phyloP scores from a whole-genome alignment of 2,329 filamentous ascomycete genomes.

The Boeremia lycopersici region DNA sequence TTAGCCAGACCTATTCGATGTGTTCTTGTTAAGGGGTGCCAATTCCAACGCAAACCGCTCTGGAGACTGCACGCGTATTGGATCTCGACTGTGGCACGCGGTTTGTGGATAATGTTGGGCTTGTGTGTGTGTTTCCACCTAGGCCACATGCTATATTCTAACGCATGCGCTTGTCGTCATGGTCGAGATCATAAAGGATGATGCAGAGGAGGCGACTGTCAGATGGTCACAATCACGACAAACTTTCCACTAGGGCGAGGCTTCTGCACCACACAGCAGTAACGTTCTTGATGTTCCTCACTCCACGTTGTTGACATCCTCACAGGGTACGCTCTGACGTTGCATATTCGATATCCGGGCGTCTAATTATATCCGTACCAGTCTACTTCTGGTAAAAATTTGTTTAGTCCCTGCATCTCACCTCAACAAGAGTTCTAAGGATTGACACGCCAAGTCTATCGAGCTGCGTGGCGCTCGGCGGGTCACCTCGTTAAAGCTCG shows the following conservation, averaged over 20 bases:
- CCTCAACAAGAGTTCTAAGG: constrained; percentile 5
- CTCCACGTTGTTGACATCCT: constrained; percentile 1
- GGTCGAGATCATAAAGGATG: not conserved
- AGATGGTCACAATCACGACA: not conserved
- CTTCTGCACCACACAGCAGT: not conserved
- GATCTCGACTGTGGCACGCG: not conserved
- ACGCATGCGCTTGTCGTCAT: not conserved
- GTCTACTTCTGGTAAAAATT: not conserved
- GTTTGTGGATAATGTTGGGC: not conserved
- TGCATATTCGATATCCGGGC: not conserved
- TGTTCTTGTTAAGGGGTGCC: constrained; percentile 1
- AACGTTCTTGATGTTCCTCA: not conserved
- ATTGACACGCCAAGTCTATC: constrained; percentile 7
- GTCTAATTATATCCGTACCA: constrained; percentile 4
- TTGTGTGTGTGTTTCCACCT: not conserved
- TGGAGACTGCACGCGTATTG: not conserved
- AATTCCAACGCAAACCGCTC: not conserved
- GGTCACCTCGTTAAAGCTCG: constrained; percentile 7
- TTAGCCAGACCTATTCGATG: not conserved
- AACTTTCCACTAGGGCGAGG: not conserved
- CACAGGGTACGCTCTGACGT: constrained; percentile 6
- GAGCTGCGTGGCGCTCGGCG: constrained; percentile 10
- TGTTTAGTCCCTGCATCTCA: constrained; percentile 5
- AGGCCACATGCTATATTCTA: too few relatives aligned
- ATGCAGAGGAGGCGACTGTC: not conserved